Percentiles rank a stretch among this genome's conserved stretches.
Evolutionary conservation across 345 rosid genomes (phyloP).

Genomic region (Aurinia saxatilis): DNA sequence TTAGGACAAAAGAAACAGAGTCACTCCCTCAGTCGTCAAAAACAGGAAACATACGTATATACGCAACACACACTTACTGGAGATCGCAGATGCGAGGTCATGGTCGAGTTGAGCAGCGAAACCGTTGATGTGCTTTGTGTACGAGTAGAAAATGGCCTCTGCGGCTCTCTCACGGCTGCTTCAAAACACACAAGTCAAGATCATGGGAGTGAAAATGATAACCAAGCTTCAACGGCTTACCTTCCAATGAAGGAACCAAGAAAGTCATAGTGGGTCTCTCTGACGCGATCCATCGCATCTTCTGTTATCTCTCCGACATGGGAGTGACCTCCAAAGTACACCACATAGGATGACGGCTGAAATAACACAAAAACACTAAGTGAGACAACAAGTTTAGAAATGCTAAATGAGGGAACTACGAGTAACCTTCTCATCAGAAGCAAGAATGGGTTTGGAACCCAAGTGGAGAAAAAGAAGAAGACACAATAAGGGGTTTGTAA

Average conservation of each 20-base stretch:
- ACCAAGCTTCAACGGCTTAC: conserved; percentile 20
- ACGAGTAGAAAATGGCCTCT: conserved; percentile 63
- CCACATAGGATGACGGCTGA: conserved; percentile 43
- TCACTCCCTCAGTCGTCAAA: neutral
- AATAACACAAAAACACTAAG: neutral
- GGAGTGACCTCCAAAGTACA: conserved; percentile 75
- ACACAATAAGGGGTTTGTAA: neutral
- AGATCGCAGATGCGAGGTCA: conserved; percentile 42
- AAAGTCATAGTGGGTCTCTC: conserved; percentile 49
- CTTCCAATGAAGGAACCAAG: conserved; percentile 67
- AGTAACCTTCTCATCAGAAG: conserved; percentile 34
- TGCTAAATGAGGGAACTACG: neutral
- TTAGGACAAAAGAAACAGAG: conserved; percentile 7
- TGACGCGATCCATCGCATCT: conserved; percentile 35
- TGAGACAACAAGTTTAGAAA: neutral
- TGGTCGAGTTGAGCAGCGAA: conserved; percentile 69
- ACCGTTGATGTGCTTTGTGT: conserved; percentile 72
- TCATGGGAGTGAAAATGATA: neutral
- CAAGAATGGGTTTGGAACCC: conserved; percentile 27
- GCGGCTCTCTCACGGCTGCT: conserved; percentile 43
- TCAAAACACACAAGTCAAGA: neutral
- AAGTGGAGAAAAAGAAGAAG: conserved; percentile 24
- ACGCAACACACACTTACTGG: conserved; percentile 31
- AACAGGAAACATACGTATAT: neutral
- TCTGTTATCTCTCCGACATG: conserved; percentile 37